A percentile compares a stretch with the other conserved stretches of the same genome.
Evolutionary conservation across 176 grass and related monocot species (phyloP).

Genomic region (Carex myosuroides): DNA sequence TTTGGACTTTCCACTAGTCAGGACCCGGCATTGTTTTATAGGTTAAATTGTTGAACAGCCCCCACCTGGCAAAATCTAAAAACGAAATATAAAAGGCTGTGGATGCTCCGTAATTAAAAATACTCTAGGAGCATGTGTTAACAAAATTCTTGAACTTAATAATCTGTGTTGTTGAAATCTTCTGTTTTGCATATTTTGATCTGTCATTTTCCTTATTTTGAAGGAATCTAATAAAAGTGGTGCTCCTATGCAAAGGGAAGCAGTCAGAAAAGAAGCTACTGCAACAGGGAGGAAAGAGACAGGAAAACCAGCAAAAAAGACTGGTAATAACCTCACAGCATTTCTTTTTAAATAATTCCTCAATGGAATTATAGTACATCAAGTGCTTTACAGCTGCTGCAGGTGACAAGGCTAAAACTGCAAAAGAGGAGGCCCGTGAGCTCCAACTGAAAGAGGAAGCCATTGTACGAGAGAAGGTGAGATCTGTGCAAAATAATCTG

Average conservation of each 20-base stretch:
- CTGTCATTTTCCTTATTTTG: slow-evolving; percentile 24
- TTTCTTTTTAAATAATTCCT: not conserved
- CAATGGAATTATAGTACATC: slow-evolving; percentile 2
- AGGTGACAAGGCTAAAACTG: slow-evolving; percentile 73
- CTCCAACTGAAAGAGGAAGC: slow-evolving; percentile 78
- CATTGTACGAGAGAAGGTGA: slow-evolving; percentile 60
- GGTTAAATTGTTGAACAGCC: not conserved
- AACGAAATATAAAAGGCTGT: not conserved
- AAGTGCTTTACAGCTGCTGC: slow-evolving; percentile 28
- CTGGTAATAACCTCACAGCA: slow-evolving; percentile 30
- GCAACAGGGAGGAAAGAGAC: slow-evolving; percentile 50
- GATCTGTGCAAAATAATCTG: slow-evolving; percentile 72
- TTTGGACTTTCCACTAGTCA: not conserved
- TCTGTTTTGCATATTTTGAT: not conserved
- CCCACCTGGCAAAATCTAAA: not conserved
- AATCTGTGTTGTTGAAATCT: not conserved
- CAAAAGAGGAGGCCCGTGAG: slow-evolving; percentile 95
- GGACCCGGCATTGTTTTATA: not conserved
- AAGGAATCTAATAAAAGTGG: slow-evolving; percentile 42
- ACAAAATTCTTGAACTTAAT: not conserved
- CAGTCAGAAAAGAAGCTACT: slow-evolving; percentile 46
- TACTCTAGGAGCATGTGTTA: not conserved
- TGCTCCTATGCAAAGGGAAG: slow-evolving; percentile 37
- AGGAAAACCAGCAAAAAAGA: slow-evolving; percentile 66
- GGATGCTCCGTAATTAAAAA: not conserved